phyloP scores from a whole-genome alignment of 768 basidiomycete species.

The Crucibulum laeve region DNA sequence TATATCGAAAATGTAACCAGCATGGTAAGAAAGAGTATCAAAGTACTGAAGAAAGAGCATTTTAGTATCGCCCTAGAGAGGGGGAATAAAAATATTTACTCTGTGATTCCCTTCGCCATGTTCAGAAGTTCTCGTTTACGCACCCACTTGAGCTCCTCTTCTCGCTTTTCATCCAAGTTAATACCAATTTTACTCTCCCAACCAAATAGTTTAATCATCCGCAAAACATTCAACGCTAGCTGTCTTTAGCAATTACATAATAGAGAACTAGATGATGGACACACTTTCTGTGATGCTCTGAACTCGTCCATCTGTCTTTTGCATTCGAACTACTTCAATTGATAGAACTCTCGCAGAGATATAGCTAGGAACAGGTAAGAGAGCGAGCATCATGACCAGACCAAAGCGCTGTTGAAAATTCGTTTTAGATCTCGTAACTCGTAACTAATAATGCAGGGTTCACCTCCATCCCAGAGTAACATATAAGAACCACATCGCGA shows the following conservation, averaged over 20 bases:
- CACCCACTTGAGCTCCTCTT: constrained; percentile 56
- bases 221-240: constrained; percentile 49
- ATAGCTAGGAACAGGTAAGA: constrained; percentile 56
- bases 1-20: constrained; percentile 52
- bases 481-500: constrained; percentile 1
- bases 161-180: constrained; percentile 51
- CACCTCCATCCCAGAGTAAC: constrained; percentile 3
- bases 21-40: constrained; percentile 60
- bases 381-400: constrained; percentile 42
- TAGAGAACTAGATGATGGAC: constrained; percentile 6
- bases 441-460: not conserved
- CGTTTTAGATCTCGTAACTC: too few relatives aligned
- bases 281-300: constrained; percentile 59
- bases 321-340: constrained; percentile 50
- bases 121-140: constrained; percentile 34
- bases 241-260: constrained; percentile 1
- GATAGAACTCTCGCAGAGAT: constrained; percentile 45
- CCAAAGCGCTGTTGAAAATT: too few relatives aligned
- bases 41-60: constrained; percentile 26
- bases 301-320: constrained; percentile 23
- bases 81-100: constrained; percentile 20
- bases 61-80: not conserved
- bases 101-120: not conserved
- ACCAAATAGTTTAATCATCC: constrained; percentile 74
- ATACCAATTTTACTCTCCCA: constrained; percentile 59